A percentile compares a stretch with the other conserved stretches of the same genome.
These are phyloP conservation scores for Biancaea sappan DNA, from an alignment of 306 rosid species.

Conservation along the genomic window DNA sequence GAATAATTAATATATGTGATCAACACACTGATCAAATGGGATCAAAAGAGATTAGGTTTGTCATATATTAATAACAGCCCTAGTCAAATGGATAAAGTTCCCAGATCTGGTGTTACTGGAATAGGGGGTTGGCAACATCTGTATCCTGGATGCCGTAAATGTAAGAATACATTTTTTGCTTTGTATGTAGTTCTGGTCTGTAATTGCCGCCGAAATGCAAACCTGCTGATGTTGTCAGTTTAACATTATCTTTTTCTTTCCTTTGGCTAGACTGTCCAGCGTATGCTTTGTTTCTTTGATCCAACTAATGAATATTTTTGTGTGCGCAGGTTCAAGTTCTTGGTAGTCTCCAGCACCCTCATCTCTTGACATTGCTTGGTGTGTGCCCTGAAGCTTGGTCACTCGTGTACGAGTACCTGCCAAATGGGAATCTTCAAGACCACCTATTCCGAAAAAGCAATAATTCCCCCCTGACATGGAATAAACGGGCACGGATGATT, in stretches of 20 bases:
- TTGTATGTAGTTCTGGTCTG: background rate
- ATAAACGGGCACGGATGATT: conserved; percentile 65
- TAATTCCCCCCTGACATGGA: conserved; percentile 62
- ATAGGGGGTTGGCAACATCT: background rate
- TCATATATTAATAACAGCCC: background rate
- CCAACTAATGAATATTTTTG: conserved; percentile 30
- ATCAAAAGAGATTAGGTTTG: background rate
- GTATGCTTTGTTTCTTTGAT: conserved; percentile 17
- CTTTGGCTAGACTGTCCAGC: conserved; percentile 2
- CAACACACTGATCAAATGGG: no score
- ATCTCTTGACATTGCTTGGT: conserved; percentile 82
- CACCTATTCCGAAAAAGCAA: conserved; percentile 65
- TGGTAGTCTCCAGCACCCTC: conserved; percentile 82
- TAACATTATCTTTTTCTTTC: conserved; percentile 4
- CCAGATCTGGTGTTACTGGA: conserved; percentile 16
- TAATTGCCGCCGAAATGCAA: background rate
- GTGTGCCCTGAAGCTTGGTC: conserved; percentile 86
- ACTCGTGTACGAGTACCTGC: conserved; percentile 75
- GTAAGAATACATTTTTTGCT: background rate
- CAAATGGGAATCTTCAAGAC: conserved; percentile 81
- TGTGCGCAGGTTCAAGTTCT: conserved; percentile 78
- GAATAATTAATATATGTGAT: conserved; percentile 3
- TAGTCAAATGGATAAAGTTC: background rate
- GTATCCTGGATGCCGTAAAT: background rate
- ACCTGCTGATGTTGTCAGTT: background rate